Evolutionary conservation across 257 asterid genomes (phyloP).

Genomic region (Petunia secreta): DNA sequence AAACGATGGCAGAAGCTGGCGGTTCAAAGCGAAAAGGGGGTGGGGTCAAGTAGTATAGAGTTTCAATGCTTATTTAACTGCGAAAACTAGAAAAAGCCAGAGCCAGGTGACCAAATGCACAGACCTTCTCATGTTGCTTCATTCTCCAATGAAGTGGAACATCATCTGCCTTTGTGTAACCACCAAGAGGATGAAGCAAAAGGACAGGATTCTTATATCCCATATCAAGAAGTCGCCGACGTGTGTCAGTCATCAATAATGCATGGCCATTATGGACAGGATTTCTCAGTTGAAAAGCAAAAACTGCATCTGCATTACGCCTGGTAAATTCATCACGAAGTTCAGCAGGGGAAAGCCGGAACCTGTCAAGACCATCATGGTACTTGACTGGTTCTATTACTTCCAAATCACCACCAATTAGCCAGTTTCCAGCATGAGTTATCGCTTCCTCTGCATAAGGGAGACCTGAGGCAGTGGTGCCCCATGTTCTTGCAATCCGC

Average conservation of each 20-base stretch:
- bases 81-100: too few species aligned
- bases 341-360: constrained; percentile 77
- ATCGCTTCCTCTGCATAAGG: constrained; percentile 82
- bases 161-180: constrained; percentile 87
- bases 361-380: constrained; percentile 70
- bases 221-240: constrained; percentile 81
- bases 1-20: too few species aligned
- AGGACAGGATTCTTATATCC: constrained; percentile 82
- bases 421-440: constrained; percentile 73
- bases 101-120: too few species aligned
- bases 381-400: constrained; percentile 71
- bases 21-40: too few species aligned
- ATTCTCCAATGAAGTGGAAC: constrained; percentile 89
- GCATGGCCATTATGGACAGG: constrained; percentile 96
- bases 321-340: constrained; percentile 68
- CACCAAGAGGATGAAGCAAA: constrained; percentile 83
- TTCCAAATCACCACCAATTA: too few species aligned
- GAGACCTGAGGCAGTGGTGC: constrained; percentile 80
- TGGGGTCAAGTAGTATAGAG: too few species aligned
- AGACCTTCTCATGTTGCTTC: constrained; percentile 92
- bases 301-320: constrained; percentile 82
- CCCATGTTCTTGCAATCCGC: constrained; percentile 95
- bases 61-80: too few species aligned
- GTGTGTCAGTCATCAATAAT: constrained; percentile 80
- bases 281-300: constrained; percentile 81